Evolutionary conservation across 164 flowering plant genomes (phyloP), one percentile per base, ranked within the genome.

Genomic region (grape (Vitis vinifera)): DNA sequence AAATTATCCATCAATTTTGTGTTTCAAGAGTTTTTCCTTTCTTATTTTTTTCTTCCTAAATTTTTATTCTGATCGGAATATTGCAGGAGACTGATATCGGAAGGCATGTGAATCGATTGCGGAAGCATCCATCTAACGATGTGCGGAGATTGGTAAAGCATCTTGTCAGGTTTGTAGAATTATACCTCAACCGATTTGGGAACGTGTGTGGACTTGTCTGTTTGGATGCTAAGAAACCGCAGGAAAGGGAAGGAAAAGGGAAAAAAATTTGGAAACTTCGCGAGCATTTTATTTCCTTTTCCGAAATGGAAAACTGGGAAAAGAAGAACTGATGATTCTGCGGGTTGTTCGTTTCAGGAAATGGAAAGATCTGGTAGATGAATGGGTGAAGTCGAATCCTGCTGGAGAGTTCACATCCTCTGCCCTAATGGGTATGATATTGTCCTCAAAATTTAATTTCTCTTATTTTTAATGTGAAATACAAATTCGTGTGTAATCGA

Each of bases 321-420:
- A 30, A 37, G 49, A 68, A 47, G 50, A 53, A 58, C 14, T 68
- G 48, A 19, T 37, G 31, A 16, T 14, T 9, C 55, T 66, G 23
- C 3, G 69, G 27, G 50, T 74, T 55, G 50, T 30, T 79, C 47
- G 71, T 58, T 59, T 66, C 82, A 96, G 99, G 79, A 96, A 87
- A 79, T 93, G 99, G 99, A 96, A 92, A 73, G 94, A 87, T 23
- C 72, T 85, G 57, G 99, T 96, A n/a, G 98, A 93, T 77, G 91
- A 93, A 71, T 92, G 97, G 97, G 94, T 93, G 78, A 91, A 73
- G 76, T 67, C 73, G 67, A 85, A 85, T 73, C 73, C 74, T 23
- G 77, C 87, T 10, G 84, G 87, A 48, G 88, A 79, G 47, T 64
- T 17, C 16, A 79, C 79, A 58, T 71, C 90, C 16, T 68, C 87